phyloP scores from a whole-genome alignment of 768 basidiomycete species.

The Tulasnella sp. region DNA sequence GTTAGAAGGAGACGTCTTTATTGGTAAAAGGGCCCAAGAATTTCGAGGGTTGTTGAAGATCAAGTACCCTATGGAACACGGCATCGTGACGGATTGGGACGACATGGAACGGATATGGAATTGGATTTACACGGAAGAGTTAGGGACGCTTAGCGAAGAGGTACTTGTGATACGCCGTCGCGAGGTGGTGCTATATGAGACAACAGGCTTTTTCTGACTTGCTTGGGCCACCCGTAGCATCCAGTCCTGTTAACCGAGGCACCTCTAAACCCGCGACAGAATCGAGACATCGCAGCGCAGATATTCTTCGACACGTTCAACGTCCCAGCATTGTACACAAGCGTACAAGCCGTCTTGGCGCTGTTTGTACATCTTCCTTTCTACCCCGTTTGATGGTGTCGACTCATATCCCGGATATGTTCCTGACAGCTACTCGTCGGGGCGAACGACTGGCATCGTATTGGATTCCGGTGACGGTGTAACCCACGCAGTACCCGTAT shows the following conservation, averaged over 20 bases:
- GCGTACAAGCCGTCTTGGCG: constrained; percentile 94
- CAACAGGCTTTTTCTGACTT: background rate
- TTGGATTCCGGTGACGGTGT: constrained; percentile 98
- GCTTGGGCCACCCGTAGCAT: constrained; percentile 55
- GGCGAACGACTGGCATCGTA: constrained; percentile 97
- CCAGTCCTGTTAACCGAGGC: constrained; percentile 97
- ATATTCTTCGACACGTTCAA: constrained; percentile 99
- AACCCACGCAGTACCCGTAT: constrained; percentile 97
- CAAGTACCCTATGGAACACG: constrained; percentile 99
- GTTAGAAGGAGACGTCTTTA: constrained; percentile 93
- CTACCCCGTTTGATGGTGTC: background rate
- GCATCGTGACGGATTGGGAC: constrained; percentile 99
- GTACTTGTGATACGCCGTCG: constrained; percentile 43
- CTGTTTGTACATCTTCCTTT: constrained; percentile 53
- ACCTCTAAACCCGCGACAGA: constrained; percentile 91
- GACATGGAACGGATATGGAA: constrained; percentile 99
- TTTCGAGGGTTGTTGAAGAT: constrained; percentile 93
- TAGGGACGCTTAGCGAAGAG: constrained; percentile 95
- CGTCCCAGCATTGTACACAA: constrained; percentile 93
- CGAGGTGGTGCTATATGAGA: background rate
- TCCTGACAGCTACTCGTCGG: constrained; percentile 98
- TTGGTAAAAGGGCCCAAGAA: constrained; percentile 92
- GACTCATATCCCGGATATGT: background rate
- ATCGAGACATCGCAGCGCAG: constrained; percentile 94
- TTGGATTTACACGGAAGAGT: constrained; percentile 94